A percentile compares a stretch with the other conserved stretches of the same genome.
phyloP scores from a whole-genome alignment of 139 green algal species.

The Nannochloris sp. region DNA sequence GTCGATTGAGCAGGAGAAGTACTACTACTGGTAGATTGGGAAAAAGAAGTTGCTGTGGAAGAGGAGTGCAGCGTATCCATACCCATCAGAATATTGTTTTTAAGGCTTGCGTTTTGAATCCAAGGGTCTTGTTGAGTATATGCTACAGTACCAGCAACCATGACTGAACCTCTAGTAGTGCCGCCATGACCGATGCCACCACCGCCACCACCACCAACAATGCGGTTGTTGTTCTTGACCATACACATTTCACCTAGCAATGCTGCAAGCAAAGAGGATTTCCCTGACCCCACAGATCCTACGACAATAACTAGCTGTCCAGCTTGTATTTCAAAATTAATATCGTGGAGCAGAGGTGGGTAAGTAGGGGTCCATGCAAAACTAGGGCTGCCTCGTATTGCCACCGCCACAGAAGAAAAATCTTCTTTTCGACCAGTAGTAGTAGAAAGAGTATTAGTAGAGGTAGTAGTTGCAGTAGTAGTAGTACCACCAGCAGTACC shows the following conservation, averaged over 20 bases:
- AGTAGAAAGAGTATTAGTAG: no score
- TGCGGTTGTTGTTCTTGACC: background rate
- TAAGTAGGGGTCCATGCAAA: slow-evolving; percentile 17
- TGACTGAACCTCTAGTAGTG: background rate
- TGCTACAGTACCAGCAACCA: slow-evolving; percentile 38
- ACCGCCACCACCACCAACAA: no score
- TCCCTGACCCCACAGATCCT: slow-evolving; percentile 47
- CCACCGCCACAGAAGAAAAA: no score
- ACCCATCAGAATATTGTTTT: slow-evolving; percentile 79
- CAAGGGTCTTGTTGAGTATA: slow-evolving; percentile 74
- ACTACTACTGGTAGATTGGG: no score
- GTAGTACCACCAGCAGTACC: background rate
- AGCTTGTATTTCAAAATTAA: slow-evolving; percentile 24
- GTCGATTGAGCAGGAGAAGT: no score
- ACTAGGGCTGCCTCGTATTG: background rate
- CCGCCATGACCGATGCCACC: background rate
- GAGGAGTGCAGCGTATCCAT: no score
- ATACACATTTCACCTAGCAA: slow-evolving; percentile 51
- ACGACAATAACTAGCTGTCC: slow-evolving; percentile 46
- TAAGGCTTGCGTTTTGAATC: slow-evolving; percentile 61
- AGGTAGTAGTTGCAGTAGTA: slow-evolving; percentile 14
- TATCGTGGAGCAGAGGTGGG: slow-evolving; percentile 20
- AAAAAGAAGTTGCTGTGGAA: background rate
- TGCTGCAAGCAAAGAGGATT: slow-evolving; percentile 54
- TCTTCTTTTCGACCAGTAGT: background rate